Base-by-base conservation (phyloP, 1,139 yeast species). In the Petasospora fabianii region DNA sequence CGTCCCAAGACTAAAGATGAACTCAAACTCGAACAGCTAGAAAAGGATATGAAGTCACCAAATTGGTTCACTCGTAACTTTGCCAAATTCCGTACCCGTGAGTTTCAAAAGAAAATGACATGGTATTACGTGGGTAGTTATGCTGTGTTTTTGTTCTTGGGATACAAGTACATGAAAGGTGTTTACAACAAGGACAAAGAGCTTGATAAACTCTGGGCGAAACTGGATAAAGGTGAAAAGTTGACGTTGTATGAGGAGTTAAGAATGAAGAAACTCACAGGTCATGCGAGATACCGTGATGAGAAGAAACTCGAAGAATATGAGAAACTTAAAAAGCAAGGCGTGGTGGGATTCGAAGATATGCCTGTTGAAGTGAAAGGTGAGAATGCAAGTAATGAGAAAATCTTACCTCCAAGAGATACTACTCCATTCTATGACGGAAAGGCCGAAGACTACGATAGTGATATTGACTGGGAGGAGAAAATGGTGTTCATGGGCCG, bases 381-480 rank as follows among this genome's bases (percentile, higher is more conserved):
- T 24, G 72, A 69, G 45, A 66, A 66, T 44, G 72, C 67, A 46
- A 59, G 56, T 54, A 50, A 66, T 60, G 54, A 58, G 30, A 67
- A 71, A 45, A 75, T 84, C 35, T 72, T 81, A 36, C 80, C 83
- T 3, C 73, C 95, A 1, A 73, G 77, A 53, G 97, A 90, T 58
- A 84, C 97, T 12, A 86, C 96, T 3, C 76, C 71, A 5, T 84
- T 88, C 53, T 92, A 84, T 58, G 94, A 92, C 45, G 61, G 64
- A 3, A 76, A 86, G 51, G 97, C 98, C 0, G 72, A 67, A 11
- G 84, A 77, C 13, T 92, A 92, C 59, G 98, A 94, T 56, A 69
- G 71, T 36, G 90, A 81, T 47, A 84, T 92, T 47, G 79, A 84
- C 54, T 76, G 86, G 72, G 98, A 92, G 67, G 98, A 92, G 58